Evolutionary conservation across 2,329 filamentous ascomycete species (phyloP), one percentile per base, ranked within the genome.

Genomic region (Mollisiaceae sp.): DNA sequence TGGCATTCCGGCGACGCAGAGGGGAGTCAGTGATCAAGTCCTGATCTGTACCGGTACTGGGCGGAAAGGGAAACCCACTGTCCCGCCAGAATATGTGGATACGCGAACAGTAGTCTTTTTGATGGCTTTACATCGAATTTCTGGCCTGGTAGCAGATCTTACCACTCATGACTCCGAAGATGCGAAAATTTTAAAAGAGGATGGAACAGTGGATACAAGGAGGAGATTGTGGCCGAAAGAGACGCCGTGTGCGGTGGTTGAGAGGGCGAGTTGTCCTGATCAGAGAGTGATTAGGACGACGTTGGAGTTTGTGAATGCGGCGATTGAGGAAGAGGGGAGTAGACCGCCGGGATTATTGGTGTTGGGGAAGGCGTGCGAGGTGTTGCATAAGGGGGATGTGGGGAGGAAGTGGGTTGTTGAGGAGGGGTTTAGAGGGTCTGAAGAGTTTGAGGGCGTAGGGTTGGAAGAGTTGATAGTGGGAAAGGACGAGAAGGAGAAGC

Each of bases 31-130:
- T 3, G 95, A 99, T 75, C 94, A 98, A 78, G 89, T 99, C 0
- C 84, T 99, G 32, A 86, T 99, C n/a, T 98, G 95, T 79, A 99
- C 95, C 0, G 95, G 95, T 0, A 99, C 95, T 0, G 95, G 95
- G 0, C 88, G 95, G 74, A 96, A 97, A 79, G 95, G 95, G 14
- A 90, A 87, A 62, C 83, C 92, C 0, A 93, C 93, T 0, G 82
- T 86, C n/a, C 93, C 93, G 39, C 95, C 95, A 0, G 89, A 89
- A 68, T 97, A 89, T 76, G 86, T 94, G 0, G 77, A 84, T 1
- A 90, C 86, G 9, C 86, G 94, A 64, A 98, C 95, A 0, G 91
- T 95, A 0, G 91, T 99, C 4, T 97, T 98, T 70, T 81, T 99
- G 57, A 99, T 99, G 95, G 93, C 93, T 4, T 80, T 99, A 68